A percentile compares a stretch with the other conserved stretches of the same genome.
phyloP scores from a whole-genome alignment of 306 rosid genomes.

The Arachis hypogaea region DNA sequence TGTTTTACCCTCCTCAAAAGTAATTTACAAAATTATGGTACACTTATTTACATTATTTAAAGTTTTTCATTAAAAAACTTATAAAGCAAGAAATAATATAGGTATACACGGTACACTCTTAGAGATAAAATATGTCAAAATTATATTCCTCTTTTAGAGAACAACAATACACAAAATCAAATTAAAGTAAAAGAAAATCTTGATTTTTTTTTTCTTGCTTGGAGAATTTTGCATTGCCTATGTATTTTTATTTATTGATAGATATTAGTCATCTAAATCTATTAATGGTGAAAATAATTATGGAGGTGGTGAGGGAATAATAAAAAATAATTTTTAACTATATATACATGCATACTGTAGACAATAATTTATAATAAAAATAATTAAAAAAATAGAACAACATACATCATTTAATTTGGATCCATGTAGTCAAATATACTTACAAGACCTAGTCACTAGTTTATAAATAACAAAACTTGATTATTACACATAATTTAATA shows the following conservation, averaged over 20 bases:
- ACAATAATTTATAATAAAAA: neutral
- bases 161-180: too few relatives aligned
- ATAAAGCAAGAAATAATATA: too few relatives aligned
- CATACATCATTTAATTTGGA: neutral
- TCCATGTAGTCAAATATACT: neutral
- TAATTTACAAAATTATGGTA: neutral
- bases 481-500: neutral
- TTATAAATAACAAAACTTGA: neutral
- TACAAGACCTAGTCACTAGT: neutral
- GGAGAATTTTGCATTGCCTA: conserved; percentile 12
- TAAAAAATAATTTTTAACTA: neutral
- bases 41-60: too few relatives aligned
- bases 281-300: neutral
- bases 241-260: neutral
- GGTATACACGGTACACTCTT: too few relatives aligned
- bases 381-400: too few relatives aligned
- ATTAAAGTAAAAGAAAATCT: conserved; percentile 22
- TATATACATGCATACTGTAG: neutral
- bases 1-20: neutral
- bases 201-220: conserved; percentile 26
- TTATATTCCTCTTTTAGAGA: too few relatives aligned
- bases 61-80: too few relatives aligned
- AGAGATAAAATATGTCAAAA: too few relatives aligned
- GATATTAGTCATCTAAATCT: neutral
- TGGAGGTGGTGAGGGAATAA: neutral